Percentiles rank a stretch among this genome's conserved stretches.
phyloP scores from a whole-genome alignment of 257 asterid species.

The Rubia yunnanensis region DNA sequence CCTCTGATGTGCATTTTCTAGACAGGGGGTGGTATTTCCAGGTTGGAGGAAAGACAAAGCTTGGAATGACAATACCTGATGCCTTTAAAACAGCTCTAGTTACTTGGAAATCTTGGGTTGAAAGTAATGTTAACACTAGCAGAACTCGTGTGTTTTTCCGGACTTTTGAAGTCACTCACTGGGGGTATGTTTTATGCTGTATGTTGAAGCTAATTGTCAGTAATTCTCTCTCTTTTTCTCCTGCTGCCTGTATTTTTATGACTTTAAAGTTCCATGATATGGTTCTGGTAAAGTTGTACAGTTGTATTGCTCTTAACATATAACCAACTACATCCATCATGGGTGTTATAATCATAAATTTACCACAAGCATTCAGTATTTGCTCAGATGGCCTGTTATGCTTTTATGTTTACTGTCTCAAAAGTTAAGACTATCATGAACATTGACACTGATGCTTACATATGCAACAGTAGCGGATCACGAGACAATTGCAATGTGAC shows the following conservation, averaged over 20 bases:
- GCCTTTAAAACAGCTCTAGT: conserved; percentile 58
- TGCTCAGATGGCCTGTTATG: background rate
- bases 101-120: conserved; percentile 84
- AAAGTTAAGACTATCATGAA: background rate
- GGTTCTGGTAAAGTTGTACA: background rate
- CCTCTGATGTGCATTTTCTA: conserved; percentile 47
- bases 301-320: background rate
- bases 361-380: background rate
- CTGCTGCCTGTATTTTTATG: background rate
- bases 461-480: conserved; percentile 35
- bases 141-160: conserved; percentile 72
- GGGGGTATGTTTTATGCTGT: conserved; percentile 49
- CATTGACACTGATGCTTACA: conserved; percentile 11
- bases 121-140: conserved; percentile 42
- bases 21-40: conserved; percentile 99
- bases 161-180: conserved; percentile 81
- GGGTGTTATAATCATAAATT: no score
- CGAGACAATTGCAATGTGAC: conserved; percentile 67
- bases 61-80: conserved; percentile 63
- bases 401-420: background rate
- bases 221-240: background rate
- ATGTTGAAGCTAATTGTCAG: background rate
- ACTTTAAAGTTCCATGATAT: background rate
- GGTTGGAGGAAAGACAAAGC: conserved; percentile 67
- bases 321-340: no score